phyloP scores from a whole-genome alignment of 1,139 yeast species.

The Blastobotrys illinoisensis region DNA sequence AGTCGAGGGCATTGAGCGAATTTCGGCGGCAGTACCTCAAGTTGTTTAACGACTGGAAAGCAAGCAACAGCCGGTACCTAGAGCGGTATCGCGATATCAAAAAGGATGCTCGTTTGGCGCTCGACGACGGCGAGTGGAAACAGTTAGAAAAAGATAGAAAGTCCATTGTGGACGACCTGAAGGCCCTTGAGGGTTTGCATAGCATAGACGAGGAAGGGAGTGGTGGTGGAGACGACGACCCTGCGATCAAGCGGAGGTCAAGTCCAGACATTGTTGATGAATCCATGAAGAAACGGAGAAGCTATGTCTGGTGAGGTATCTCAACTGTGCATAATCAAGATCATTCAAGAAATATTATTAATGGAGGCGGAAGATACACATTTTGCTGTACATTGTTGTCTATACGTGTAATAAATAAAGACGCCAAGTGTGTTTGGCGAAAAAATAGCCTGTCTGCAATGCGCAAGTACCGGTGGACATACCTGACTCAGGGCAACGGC shows the following conservation, averaged over 20 bases:
- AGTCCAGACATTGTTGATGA: constrained; percentile 1
- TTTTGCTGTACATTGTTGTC: neutral
- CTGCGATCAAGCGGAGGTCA: neutral
- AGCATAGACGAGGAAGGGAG: neutral
- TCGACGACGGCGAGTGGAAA: neutral
- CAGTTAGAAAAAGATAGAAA: neutral
- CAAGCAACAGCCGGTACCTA: neutral
- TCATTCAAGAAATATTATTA: constrained; percentile 1
- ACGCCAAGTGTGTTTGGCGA: neutral
- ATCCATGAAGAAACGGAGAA: constrained; percentile 2
- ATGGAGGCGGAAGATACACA: neutral
- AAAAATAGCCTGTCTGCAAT: neutral
- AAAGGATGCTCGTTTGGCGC: neutral
- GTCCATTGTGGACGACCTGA: neutral
- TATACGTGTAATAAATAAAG: neutral
- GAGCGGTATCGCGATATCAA: neutral
- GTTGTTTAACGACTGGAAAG: constrained; percentile 9
- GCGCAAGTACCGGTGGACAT: neutral
- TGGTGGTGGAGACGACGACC: neutral
- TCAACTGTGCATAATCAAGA: neutral
- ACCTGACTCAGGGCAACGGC: no score
- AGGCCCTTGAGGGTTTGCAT: neutral
- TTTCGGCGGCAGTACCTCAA: constrained; percentile 7
- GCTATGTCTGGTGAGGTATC: constrained; percentile 1
- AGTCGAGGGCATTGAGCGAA: constrained; percentile 5